These are phyloP conservation scores for Dovyalis caffra DNA, from an alignment of 345 rosid genomes.

Conservation along the genomic window DNA sequence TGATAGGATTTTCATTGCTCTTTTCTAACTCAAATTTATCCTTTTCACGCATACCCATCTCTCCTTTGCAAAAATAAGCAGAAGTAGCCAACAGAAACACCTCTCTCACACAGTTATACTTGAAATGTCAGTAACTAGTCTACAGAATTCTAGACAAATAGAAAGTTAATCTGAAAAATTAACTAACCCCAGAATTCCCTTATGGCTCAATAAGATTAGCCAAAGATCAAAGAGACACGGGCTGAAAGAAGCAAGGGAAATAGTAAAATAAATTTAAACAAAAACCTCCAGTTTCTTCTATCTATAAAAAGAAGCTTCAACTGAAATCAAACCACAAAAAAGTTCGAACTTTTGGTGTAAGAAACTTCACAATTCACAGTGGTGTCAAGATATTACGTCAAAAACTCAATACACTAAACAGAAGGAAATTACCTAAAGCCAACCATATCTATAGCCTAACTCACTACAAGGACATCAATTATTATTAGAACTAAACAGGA, in stretches of 20 bases:
- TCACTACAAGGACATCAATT: not conserved
- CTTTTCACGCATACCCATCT: conserved; percentile 65
- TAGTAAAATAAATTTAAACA: not conserved
- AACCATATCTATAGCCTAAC: conserved; percentile 7
- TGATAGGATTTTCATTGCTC: conserved; percentile 43
- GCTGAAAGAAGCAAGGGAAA: conserved; percentile 15
- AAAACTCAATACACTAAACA: conserved; percentile 23
- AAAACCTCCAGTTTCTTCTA: not conserved
- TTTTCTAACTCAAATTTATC: conserved; percentile 57
- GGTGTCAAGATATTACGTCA: conserved; percentile 10
- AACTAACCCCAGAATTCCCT: conserved; percentile 22
- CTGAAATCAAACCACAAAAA: conserved; percentile 3
- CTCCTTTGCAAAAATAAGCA: conserved; percentile 24
- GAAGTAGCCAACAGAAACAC: conserved; percentile 14
- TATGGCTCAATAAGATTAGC: conserved; percentile 22
- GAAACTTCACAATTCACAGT: conserved; percentile 15
- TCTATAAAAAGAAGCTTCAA: conserved; percentile 22
- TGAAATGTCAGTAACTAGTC: conserved; percentile 15
- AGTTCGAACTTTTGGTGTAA: conserved; percentile 16
- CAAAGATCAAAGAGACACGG: conserved; percentile 18
- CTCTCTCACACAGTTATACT: conserved; percentile 26
- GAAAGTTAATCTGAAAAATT: conserved; percentile 23
- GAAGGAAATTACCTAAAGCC: not conserved
- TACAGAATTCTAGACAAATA: conserved; percentile 19
- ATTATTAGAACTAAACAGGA: conserved; percentile 12